Base-by-base conservation (phyloP, 164 flowering plant species). In the Stephania japonica region DNA sequence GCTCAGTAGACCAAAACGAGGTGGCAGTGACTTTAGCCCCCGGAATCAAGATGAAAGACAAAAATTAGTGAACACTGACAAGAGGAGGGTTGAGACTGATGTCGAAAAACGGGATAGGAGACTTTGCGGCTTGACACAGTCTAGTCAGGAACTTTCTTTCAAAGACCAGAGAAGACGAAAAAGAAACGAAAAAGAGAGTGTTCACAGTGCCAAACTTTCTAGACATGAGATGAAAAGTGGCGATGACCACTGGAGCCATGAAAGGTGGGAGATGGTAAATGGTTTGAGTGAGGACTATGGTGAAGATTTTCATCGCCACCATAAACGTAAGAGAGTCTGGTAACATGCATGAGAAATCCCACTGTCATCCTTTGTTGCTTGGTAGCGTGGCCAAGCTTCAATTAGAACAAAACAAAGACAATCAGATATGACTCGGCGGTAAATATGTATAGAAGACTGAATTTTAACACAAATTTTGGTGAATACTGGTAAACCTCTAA, bases 221-320 rank as follows among this genome's bases (percentile, higher is more conserved):
- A 80, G 75, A 74, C 82, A 80, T 49, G 62, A 41, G 68, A 71
- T 62, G 38, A 83, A 78, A 72, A 64, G 62, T 26, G 27, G 23
- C n/a, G 76, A 67, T 38, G 75, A 81, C 32, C 76, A 73, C 66
- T 66, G 32, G 66, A 69, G 61, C 73, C 65, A 77, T 68, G 90
- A 85, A 69, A 83, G 88, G 73, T 83, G 85, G 89, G 81, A 83
- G 78, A 81, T 84, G 85, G 78, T 56, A 7, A 75, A 82, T 74
- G 84, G 82, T 41, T 77, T 76, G 26, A 80, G 82, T 44, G 77
- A 81, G 13, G 74, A 81, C 59, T 23, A n/a, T 49, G 56, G 69
- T 43, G 82, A 78, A 49, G 84, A 80, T 14, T 74, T 73, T 62
- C 53, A 75, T 78, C 80, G 64, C 69, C 79, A 69, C 73, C 77